Base-by-base conservation (phyloP, 2,329 filamentous ascomycete species). In the Leptographium wingfieldii region DNA sequence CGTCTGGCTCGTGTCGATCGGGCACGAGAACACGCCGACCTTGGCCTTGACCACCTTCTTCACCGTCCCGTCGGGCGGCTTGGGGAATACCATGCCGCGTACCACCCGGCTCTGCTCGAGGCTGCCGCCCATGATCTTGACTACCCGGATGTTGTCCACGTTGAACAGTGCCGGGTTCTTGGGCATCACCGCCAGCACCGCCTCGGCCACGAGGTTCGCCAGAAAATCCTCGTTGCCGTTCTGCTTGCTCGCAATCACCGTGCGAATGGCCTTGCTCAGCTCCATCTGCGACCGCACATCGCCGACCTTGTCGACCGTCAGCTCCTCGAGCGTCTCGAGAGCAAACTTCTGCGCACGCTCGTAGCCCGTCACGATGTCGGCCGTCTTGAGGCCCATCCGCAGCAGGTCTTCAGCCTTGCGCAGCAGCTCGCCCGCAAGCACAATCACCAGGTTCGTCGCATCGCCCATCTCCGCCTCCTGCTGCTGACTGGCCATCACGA, bases 381-480 rank as follows among this genome's bases (percentile, higher is more conserved):
- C 92, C n/a, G 92, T 92, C 82, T 97, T 97, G 69, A 99, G 79
- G 38, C 95, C 95, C 90, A 99, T 92, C 63, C 94, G 85, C 68
- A 99, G 79, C 71, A 99, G 78, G 74, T 97, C 92, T 78, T 99
- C 94, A 12, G 95, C 95, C 79, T 99, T 97, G 78, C 89, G 91
- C 68, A 99, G 79, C 69, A 99, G 79, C 79, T 99, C 94, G 65
- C 95, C 94, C 5, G 94, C 94, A 63, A 99, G 79, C 59, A 99
- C 82, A 70, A 99, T 97, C 68, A 99, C 94, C 73, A 99, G 77
- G 76, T 99, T 99, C 61, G 94, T 99, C 60, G 90, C 94, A 76
- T 99, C 95, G 61, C 94, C 94, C 90, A 99, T 96, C 83, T 99
- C 94, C 51, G 92, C 85, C 74, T 99, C 95, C 76, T 99, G 95